These are phyloP conservation scores for Botrytis medusae DNA, from an alignment of 2,329 filamentous ascomycete species.

Conservation along the genomic window DNA sequence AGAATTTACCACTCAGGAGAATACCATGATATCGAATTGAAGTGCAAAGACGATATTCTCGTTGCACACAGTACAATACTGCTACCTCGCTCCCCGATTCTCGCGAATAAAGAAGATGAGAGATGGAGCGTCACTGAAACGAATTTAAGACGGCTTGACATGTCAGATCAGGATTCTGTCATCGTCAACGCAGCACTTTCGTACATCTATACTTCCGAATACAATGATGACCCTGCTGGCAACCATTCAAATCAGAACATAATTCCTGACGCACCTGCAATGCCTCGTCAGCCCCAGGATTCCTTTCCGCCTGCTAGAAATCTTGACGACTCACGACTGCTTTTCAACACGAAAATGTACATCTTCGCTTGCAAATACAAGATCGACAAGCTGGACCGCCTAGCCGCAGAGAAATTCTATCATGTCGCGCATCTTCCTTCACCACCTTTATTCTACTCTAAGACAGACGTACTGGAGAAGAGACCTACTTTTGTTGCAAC, in stretches of 20 bases:
- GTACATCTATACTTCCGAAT: not conserved
- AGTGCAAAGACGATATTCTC: not conserved
- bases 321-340: not conserved
- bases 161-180: not conserved
- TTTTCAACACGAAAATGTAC: not conserved
- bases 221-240: not conserved
- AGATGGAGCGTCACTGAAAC: not conserved
- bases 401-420: not conserved
- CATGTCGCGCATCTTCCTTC: not conserved
- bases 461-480: not conserved
- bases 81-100: not conserved
- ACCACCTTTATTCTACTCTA: not conserved
- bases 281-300: not conserved
- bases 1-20: not conserved
- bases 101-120: not conserved
- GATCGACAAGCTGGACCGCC: not conserved
- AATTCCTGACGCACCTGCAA: no score
- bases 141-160: not conserved
- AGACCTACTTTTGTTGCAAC: not conserved
- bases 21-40: not conserved
- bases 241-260: not conserved
- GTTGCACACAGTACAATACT: not conserved
- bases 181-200: not conserved
- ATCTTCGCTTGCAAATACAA: not conserved
- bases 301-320: not conserved